phyloP scores from a whole-genome alignment of 106 monocot species.

The Posidonia australis region DNA sequence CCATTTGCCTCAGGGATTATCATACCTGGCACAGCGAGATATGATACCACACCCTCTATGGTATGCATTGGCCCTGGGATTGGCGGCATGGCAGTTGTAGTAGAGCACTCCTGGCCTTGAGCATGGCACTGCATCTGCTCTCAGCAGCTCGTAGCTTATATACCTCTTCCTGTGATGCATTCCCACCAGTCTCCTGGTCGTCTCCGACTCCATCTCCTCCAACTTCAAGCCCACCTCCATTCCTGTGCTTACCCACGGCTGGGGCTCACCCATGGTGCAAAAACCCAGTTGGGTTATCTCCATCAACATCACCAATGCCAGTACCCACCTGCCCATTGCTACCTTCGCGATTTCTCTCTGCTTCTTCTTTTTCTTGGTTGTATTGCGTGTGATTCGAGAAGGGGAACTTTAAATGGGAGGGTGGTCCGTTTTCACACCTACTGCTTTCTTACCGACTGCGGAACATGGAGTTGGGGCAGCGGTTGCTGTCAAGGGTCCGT shows the following conservation, averaged over 20 bases:
- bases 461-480: too few relatives aligned
- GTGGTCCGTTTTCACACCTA: too few relatives aligned
- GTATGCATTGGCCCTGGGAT: slow-evolving; percentile 45
- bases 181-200: slow-evolving; percentile 17
- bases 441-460: too few relatives aligned
- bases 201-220: slow-evolving; percentile 30
- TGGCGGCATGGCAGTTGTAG: slow-evolving; percentile 51
- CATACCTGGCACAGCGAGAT: slow-evolving; percentile 25
- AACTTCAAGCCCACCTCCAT: not conserved
- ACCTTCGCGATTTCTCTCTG: too few relatives aligned
- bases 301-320: not conserved
- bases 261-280: too few relatives aligned
- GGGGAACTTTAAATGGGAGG: too few relatives aligned
- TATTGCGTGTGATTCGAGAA: too few relatives aligned
- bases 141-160: slow-evolving; percentile 61
- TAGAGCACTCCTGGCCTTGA: slow-evolving; percentile 42
- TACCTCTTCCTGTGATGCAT: slow-evolving; percentile 25
- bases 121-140: slow-evolving; percentile 58
- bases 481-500: too few relatives aligned
- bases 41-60: slow-evolving; percentile 58
- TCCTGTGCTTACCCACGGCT: too few relatives aligned
- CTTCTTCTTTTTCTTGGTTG: too few relatives aligned
- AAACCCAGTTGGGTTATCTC: too few relatives aligned
- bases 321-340: not conserved
- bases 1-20: slow-evolving; percentile 4